Percentiles rank a stretch among this genome's conserved stretches.
Evolutionary conservation across 768 basidiomycete genomes (phyloP).

Genomic region (Collybiopsis confluens): DNA sequence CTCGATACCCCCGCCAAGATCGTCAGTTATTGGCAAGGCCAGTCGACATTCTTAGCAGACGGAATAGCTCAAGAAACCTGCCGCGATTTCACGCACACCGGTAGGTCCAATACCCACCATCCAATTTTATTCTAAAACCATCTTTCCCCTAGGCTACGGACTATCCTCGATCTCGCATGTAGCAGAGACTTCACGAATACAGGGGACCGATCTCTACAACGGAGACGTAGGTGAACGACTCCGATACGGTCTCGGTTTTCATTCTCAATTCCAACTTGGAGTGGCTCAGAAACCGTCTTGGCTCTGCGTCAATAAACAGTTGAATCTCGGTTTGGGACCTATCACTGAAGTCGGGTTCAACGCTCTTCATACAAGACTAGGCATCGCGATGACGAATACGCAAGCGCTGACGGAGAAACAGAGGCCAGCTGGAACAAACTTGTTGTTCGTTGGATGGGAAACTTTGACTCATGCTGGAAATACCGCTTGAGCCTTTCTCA

Average conservation of each 20-base stretch:
- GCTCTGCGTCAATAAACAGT: conserved; percentile 1
- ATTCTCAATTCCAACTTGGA: not conserved
- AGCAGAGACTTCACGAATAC: conserved; percentile 9
- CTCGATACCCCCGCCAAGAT: not conserved
- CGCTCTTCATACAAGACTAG: conserved; percentile 5
- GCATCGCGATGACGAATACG: conserved; percentile 6
- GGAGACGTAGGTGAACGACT: conserved; percentile 7
- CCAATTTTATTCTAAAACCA: not conserved
- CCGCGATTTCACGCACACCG: conserved; percentile 8
- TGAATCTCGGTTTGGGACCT: conserved; percentile 3
- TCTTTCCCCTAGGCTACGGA: conserved; percentile 5
- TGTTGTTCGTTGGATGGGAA: conserved; percentile 8
- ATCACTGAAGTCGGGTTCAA: conserved; percentile 9
- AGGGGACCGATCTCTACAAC: conserved; percentile 6
- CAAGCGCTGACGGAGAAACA: not conserved
- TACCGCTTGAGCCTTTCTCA: conserved; percentile 3
- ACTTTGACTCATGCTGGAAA: conserved; percentile 9
- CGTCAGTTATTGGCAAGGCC: conserved; percentile 3
- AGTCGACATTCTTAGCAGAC: conserved; percentile 3
- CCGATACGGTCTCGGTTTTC: conserved; percentile 5
- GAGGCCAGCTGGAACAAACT: conserved; percentile 6
- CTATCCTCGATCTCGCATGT: conserved; percentile 6
- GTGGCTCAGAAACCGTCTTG: conserved; percentile 3
- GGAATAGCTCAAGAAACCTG: conserved; percentile 10
- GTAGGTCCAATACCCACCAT: not conserved